Percentiles rank a stretch among this genome's conserved stretches.
Evolutionary conservation across 192 early-diverging fungal species (phyloP).

Genomic region (Backusella westeae): DNA sequence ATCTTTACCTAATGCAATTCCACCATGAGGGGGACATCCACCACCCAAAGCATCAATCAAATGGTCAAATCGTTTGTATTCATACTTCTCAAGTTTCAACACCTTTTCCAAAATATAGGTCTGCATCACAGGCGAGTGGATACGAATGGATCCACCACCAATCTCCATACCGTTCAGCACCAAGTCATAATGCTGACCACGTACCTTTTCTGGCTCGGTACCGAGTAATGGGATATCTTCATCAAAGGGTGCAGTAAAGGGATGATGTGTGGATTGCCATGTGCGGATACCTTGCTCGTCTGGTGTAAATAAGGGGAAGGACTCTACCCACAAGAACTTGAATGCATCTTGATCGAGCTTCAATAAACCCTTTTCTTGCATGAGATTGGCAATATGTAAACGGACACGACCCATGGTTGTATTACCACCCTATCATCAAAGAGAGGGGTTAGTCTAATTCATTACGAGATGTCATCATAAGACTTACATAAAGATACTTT

Average conservation of each 20-base stretch:
- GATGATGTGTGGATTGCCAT: constrained; percentile 80
- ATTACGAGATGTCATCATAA: background rate
- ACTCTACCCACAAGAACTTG: constrained; percentile 86
- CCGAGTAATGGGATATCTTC: constrained; percentile 66
- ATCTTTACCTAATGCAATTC: constrained; percentile 64
- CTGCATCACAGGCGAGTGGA: constrained; percentile 78
- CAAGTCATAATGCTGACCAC: constrained; percentile 87
- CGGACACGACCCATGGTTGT: constrained; percentile 63
- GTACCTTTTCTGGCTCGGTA: constrained; percentile 56
- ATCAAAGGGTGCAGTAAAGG: constrained; percentile 81
- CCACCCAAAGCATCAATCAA: constrained; percentile 74
- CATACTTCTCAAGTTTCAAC: constrained; percentile 52
- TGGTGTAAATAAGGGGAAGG: constrained; percentile 86
- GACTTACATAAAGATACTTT: constrained; percentile 41
- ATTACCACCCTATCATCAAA: constrained; percentile 36
- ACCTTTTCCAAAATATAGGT: constrained; percentile 70
- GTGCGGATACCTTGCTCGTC: constrained; percentile 47
- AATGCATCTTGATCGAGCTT: constrained; percentile 43
- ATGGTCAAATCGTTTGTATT: constrained; percentile 72
- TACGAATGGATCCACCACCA: constrained; percentile 88
- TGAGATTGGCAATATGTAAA: constrained; percentile 44
- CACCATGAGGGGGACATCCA: constrained; percentile 91
- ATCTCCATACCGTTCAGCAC: constrained; percentile 91
- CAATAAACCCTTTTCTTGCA: constrained; percentile 53
- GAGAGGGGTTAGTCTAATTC: background rate